Percentiles rank a stretch among this genome's conserved stretches.
These are phyloP conservation scores for Euphorbia lathyris DNA, from an alignment of 345 rosid species.

Conservation along the genomic window DNA sequence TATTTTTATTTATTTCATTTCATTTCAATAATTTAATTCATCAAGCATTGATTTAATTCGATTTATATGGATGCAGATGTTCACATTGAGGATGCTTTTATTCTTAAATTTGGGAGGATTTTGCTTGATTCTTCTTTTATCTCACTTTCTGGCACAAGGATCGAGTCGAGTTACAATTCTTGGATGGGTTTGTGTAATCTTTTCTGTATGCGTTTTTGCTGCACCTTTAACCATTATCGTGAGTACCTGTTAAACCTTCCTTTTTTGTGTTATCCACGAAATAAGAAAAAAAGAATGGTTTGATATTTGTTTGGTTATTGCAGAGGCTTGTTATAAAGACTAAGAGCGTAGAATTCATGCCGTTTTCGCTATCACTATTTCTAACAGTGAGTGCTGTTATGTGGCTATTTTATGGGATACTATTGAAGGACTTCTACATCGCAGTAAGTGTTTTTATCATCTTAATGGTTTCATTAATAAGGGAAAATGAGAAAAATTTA, in stretches of 20 bases:
- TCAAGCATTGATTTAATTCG: no score
- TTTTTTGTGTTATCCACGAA: no score
- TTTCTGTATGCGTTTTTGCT: slow-evolving; percentile 54
- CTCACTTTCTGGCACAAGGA: slow-evolving; percentile 46
- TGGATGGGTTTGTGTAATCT: slow-evolving; percentile 52
- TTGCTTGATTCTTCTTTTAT: slow-evolving; percentile 37
- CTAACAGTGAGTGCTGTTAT: slow-evolving; percentile 31
- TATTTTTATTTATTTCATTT: neutral
- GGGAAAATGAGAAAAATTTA: no score
- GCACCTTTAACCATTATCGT: slow-evolving; percentile 66
- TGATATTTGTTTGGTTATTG: neutral
- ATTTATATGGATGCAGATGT: slow-evolving; percentile 31
- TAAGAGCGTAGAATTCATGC: slow-evolving; percentile 47
- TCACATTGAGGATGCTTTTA: slow-evolving; percentile 42
- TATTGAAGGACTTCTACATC: slow-evolving; percentile 31
- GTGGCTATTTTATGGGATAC: slow-evolving; percentile 37
- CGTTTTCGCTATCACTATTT: slow-evolving; percentile 30
- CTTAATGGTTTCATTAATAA: no score
- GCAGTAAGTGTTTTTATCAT: slow-evolving; percentile 35
- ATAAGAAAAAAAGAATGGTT: no score
- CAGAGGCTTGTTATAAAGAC: slow-evolving; percentile 36
- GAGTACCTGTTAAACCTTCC: slow-evolving; percentile 16
- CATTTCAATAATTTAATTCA: neutral
- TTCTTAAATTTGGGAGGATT: slow-evolving; percentile 49
- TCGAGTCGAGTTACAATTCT: slow-evolving; percentile 38